A percentile compares a stretch with the other conserved stretches of the same genome.
Evolutionary conservation across 139 green algal genomes (phyloP).

Genomic region (Chloropicon primus): DNA sequence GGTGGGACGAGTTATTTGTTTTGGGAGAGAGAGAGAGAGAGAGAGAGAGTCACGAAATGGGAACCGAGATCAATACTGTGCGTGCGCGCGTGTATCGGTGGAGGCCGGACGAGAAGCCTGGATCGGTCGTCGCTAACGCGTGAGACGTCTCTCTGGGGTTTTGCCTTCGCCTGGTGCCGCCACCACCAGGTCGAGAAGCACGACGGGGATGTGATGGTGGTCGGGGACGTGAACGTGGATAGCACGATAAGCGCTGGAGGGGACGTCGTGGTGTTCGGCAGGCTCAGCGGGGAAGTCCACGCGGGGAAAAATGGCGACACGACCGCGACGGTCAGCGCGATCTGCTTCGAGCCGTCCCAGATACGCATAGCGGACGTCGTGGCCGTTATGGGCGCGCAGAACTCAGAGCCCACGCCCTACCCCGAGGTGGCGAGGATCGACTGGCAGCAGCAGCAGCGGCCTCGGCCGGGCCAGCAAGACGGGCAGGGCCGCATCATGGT

Average conservation of each 20-base stretch:
- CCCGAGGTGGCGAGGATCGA: neutral
- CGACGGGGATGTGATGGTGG: neutral
- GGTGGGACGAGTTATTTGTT: neutral
- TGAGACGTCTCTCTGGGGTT: too few species aligned
- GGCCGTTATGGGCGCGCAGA: neutral
- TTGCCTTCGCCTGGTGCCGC: too few species aligned
- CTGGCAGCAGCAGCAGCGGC: neutral
- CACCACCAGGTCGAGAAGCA: neutral
- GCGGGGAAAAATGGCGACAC: slow-evolving; percentile 5
- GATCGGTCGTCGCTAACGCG: too few species aligned
- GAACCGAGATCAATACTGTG: too few species aligned
- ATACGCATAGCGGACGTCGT: neutral
- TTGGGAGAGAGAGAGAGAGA: too few species aligned
- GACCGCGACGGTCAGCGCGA: neutral
- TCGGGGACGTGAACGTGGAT: slow-evolving; percentile 21
- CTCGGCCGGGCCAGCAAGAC: neutral
- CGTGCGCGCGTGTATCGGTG: too few species aligned
- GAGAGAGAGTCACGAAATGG: too few species aligned
- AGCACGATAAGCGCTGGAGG: slow-evolving; percentile 16
- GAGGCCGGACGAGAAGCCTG: too few species aligned
- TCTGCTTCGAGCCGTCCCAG: neutral
- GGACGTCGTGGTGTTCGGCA: slow-evolving; percentile 31
- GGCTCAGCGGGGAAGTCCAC: slow-evolving; percentile 23
- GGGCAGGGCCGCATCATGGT: neutral
- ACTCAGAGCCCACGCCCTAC: neutral